Conservation (phyloP, 192 early-diverging fungal species). For the Mortierella hygrophila region DNA sequence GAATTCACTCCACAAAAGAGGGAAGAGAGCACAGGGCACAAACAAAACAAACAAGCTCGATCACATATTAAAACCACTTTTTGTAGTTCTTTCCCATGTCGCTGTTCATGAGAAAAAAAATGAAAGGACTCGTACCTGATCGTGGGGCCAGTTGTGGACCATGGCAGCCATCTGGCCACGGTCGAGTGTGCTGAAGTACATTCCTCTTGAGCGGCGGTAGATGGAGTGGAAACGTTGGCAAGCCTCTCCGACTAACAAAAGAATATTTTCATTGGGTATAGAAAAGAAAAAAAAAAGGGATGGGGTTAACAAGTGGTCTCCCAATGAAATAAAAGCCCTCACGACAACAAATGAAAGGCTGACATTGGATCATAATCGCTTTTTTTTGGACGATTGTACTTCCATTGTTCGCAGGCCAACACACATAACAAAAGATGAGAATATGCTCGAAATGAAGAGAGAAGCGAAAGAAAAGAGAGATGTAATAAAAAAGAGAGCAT, state of each 20-base stretch:
- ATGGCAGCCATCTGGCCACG: conserved; percentile 67
- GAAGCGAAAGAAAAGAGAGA: not conserved
- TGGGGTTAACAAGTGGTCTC: not conserved
- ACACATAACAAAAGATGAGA: not conserved
- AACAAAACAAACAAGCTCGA: not conserved
- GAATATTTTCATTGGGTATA: not conserved
- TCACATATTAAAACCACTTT: not conserved
- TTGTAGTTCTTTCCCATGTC: not conserved
- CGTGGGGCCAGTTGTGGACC: conserved; percentile 70
- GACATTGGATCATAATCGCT: not conserved
- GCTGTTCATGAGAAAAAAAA: not conserved
- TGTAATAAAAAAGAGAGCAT: conserved; percentile 14
- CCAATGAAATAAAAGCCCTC: not conserved
- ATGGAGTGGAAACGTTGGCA: conserved; percentile 65
- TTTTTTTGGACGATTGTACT: not conserved
- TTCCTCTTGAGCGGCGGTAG: conserved; percentile 66
- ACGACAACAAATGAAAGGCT: not conserved
- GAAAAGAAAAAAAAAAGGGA: conserved; percentile 15
- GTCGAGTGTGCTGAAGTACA: conserved; percentile 67
- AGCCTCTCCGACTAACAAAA: conserved; percentile 61
- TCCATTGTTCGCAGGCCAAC: not conserved
- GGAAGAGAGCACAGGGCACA: conserved; percentile 43
- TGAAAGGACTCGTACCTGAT: conserved; percentile 52
- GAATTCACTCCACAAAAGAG: not conserved
- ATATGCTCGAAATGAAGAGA: not conserved